These are phyloP conservation scores for Yueomyces sp. DNA, from an alignment of 1,139 yeast genomes.

Conservation along the genomic window DNA sequence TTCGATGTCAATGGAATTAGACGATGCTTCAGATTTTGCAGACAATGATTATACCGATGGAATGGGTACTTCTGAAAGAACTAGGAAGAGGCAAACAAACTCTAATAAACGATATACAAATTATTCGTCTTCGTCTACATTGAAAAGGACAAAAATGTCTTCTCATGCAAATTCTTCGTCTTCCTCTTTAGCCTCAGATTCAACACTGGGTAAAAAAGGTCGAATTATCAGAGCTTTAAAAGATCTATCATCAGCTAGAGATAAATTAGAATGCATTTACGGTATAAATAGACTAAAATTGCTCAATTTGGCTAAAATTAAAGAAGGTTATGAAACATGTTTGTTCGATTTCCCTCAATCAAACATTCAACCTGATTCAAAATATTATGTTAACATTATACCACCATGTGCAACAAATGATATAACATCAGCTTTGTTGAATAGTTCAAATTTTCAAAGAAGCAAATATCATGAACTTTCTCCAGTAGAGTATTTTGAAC, in stretches of 20 bases:
- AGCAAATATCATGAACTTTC: constrained; percentile 6
- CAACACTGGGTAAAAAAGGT: constrained; percentile 10
- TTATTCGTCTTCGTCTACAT: not conserved
- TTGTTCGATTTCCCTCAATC: constrained; percentile 21
- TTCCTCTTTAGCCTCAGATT: constrained; percentile 2
- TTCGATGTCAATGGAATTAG: constrained; percentile 1
- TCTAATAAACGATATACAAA: not conserved
- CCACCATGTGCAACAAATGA: constrained; percentile 10
- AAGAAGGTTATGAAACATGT: constrained; percentile 27
- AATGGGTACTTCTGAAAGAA: not conserved
- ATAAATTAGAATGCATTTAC: constrained; percentile 26
- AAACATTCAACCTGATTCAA: constrained; percentile 8
- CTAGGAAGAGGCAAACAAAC: constrained; percentile 2
- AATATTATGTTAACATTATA: constrained; percentile 8
- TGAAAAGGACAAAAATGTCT: constrained; percentile 1
- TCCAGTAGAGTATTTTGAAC: constrained; percentile 6
- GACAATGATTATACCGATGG: not conserved
- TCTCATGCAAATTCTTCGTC: not conserved
- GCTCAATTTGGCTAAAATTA: constrained; percentile 22
- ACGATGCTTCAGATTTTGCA: not conserved
- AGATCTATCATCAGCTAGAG: constrained; percentile 27
- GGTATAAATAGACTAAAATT: constrained; percentile 26
- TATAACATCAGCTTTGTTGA: constrained; percentile 6
- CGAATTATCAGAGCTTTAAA: constrained; percentile 19
- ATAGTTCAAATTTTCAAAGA: constrained; percentile 4